Evolutionary conservation across 2,329 filamentous ascomycete species (phyloP).

Genomic region (Trichophaea hybrida): DNA sequence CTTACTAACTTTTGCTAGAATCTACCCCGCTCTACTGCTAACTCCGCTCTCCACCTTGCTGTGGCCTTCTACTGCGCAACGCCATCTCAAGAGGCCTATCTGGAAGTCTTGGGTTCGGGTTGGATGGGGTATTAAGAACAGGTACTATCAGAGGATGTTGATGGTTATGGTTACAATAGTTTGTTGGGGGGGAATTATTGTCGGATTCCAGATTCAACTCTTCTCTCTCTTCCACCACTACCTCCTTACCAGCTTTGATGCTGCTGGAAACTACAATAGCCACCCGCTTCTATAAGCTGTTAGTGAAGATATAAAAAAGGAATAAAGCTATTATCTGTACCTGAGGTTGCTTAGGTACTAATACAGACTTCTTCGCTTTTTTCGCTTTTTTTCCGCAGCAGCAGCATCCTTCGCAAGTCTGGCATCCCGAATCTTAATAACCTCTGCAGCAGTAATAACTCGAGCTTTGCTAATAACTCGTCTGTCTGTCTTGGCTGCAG

Average conservation of each 20-base stretch:
- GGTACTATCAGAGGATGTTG: not conserved
- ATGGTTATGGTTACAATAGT: not conserved
- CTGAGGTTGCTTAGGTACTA: not conserved
- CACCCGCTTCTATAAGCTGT: too few species aligned
- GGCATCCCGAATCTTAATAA: not conserved
- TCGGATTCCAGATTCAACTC: not conserved
- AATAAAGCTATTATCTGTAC: not conserved
- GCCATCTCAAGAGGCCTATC: too few species aligned
- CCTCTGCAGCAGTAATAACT: not conserved
- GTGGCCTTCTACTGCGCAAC: not conserved
- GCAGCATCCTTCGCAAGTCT: not conserved
- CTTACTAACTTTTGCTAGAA: too few species aligned
- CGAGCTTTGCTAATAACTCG: not conserved
- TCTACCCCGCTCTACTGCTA: too few species aligned
- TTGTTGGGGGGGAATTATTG: not conserved
- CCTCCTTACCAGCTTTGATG: not conserved
- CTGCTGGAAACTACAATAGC: too few species aligned
- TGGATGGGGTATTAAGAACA: not conserved
- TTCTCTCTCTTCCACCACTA: not conserved
- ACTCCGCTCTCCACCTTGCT: too few species aligned
- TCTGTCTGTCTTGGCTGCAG: too few species aligned
- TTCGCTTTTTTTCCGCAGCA: not conserved
- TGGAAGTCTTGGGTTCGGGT: not conserved
- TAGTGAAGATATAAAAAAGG: not conserved
- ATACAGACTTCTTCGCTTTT: not conserved